Evolutionary conservation across 1,139 yeast species (phyloP).

Genomic region (Yamadazyma dendronema): DNA sequence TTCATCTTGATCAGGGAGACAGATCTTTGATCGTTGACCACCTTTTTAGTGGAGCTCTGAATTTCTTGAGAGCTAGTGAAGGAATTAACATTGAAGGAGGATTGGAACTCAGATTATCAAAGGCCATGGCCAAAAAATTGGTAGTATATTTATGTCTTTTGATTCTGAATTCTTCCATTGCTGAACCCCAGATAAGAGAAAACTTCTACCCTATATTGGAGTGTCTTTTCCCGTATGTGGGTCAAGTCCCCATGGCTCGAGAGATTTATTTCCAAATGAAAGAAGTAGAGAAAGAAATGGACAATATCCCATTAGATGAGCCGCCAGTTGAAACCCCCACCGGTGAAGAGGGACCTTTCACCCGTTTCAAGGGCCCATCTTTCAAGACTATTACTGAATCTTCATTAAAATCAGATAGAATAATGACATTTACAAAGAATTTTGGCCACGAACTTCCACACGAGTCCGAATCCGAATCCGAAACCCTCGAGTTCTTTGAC

Average conservation of each 20-base stretch:
- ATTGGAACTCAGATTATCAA: conserved; percentile 32
- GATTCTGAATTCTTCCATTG: conserved; percentile 42
- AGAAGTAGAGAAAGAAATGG: conserved; percentile 5
- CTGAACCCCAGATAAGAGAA: neutral
- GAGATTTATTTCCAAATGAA: conserved; percentile 27
- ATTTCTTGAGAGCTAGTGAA: conserved; percentile 44
- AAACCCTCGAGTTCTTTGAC: neutral
- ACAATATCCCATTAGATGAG: conserved; percentile 7
- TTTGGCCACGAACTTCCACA: too few relatives aligned
- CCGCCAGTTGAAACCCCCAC: too few relatives aligned
- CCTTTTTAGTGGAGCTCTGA: conserved; percentile 55
- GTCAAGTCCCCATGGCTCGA: conserved; percentile 38
- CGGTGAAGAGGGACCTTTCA: too few relatives aligned
- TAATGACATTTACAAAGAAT: too few relatives aligned
- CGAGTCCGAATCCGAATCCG: too few relatives aligned
- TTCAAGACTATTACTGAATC: too few relatives aligned
- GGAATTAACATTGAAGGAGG: conserved; percentile 38
- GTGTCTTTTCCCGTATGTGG: conserved; percentile 18
- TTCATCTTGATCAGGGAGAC: conserved; percentile 54
- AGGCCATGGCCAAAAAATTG: conserved; percentile 46
- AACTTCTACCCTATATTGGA: neutral
- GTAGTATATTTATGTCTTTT: conserved; percentile 59
- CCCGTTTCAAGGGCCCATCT: too few relatives aligned
- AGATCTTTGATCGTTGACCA: conserved; percentile 68
- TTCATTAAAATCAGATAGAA: too few relatives aligned